phyloP scores from a whole-genome alignment of 2,329 filamentous ascomycete species.

The Pochonia chlamydosporia region DNA sequence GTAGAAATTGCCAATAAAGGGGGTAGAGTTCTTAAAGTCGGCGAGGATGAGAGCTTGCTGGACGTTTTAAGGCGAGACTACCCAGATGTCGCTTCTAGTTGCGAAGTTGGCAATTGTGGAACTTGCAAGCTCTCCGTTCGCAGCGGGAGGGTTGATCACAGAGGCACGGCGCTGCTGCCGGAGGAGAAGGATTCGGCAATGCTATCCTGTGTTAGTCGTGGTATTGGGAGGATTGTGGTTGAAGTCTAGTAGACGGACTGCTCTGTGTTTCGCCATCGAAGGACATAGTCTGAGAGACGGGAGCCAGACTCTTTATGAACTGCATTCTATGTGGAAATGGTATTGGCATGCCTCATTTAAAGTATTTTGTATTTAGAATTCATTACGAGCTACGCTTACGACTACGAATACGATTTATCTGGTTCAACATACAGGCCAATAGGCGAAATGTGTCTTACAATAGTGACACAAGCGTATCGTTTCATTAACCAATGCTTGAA shows the following conservation, averaged over 20 bases:
- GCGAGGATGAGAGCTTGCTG: slow-evolving; percentile 42
- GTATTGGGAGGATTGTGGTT: slow-evolving; percentile 41
- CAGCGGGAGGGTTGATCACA: slow-evolving; percentile 40
- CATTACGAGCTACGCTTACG: no score
- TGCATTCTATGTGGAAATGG: no score
- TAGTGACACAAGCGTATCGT: no score
- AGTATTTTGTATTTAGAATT: no score
- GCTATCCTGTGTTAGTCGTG: slow-evolving; percentile 48
- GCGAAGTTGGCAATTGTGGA: slow-evolving; percentile 49
- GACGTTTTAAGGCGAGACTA: slow-evolving; percentile 40
- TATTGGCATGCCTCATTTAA: no score
- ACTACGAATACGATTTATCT: no score
- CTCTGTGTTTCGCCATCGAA: no score
- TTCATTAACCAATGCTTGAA: no score
- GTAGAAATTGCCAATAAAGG: slow-evolving; percentile 40
- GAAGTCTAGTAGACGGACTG: slow-evolving; percentile 26
- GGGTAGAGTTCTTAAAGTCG: slow-evolving; percentile 37
- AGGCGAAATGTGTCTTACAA: no score
- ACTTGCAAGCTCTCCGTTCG: slow-evolving; percentile 42
- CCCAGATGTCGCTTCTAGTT: slow-evolving; percentile 40
- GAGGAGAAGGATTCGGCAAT: slow-evolving; percentile 39
- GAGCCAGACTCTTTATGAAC: no score
- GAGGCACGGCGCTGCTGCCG: slow-evolving; percentile 39
- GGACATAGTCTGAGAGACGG: no score
- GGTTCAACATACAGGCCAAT: no score